These are phyloP conservation scores for Eucalyptus globulus DNA, from an alignment of 345 rosid species.

Conservation along the genomic window DNA sequence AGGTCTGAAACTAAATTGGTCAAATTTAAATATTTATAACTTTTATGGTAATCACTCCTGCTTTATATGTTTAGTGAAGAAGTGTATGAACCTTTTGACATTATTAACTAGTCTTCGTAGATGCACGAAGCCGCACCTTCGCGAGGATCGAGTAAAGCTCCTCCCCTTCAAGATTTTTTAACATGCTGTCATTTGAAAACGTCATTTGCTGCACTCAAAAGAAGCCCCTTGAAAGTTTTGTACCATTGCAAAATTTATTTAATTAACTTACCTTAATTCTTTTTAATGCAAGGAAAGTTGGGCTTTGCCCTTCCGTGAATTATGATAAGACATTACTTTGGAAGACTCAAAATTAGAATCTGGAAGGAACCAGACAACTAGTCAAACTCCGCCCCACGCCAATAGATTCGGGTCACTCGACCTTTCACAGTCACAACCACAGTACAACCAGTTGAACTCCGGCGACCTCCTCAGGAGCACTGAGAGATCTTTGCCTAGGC, in stretches of 20 bases:
- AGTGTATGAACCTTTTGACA: background rate
- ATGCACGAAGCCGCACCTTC: background rate
- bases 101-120: background rate
- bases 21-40: background rate
- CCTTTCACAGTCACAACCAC: background rate
- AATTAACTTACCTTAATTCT: background rate
- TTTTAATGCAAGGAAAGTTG: background rate
- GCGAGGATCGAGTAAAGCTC: background rate
- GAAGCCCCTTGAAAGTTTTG: background rate
- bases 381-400: background rate
- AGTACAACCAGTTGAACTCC: background rate
- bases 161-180: background rate
- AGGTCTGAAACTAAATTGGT: background rate
- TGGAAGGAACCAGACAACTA: background rate
- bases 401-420: background rate
- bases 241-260: background rate
- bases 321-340: background rate
- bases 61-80: background rate
- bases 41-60: background rate
- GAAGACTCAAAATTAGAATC: background rate
- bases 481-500: background rate
- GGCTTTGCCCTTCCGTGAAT: background rate
- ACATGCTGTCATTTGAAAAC: background rate
- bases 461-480: background rate
- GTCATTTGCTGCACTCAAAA: background rate